Base-by-base conservation (phyloP, 2,329 filamentous ascomycete species). In the Tolypocladium inflatum region DNA sequence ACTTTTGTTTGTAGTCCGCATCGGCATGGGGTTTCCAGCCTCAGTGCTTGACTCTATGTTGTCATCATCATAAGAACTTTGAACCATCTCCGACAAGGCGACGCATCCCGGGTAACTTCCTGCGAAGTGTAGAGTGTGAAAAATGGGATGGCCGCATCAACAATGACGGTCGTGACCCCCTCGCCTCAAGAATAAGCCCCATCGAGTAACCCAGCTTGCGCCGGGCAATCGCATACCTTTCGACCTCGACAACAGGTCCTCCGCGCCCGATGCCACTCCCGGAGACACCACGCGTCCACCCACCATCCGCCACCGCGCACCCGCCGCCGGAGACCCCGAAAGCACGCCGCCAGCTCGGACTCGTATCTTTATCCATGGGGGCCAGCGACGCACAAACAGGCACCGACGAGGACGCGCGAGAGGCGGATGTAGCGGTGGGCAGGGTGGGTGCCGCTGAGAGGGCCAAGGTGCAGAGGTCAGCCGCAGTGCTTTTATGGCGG, bases 111-210 rank as follows among this genome's bases (percentile, higher is more conserved):
- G 66, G 68, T 71, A 72, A 71, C 73, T 72, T 75, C 76, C 75
- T 63, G 62, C 62, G 74, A 78, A 74, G 71, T 65, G 67, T 65
- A 74, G 72, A 73, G 67, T 70, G 66, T 68, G 65, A 68, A 67
- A 65, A 61, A 60, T 55, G 59, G 63, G 61, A 66, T 64, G 63
- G 60, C 64, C 65, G 59, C 62, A 51, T 59, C 57, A 59, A 62
- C 56, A 58, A 57, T 45, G 57, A 64, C 61, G 63, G 48, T 45
- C n/a, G 56, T 61, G 57, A 75, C 77, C 89, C 88, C 89, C 91
- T 96, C 91, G 92, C 89, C 83, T 91, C 93, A 89, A 97, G 91
- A 97, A 96, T 97, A 91, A 97, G 93, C 93, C 93, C 93, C 93
- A 96, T 97, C 91, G 92, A 96, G 93, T 97, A 95, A 96, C 90